Conservation (phyloP, 805 yeast genomes). For the Kregervanrija delftensis region DNA sequence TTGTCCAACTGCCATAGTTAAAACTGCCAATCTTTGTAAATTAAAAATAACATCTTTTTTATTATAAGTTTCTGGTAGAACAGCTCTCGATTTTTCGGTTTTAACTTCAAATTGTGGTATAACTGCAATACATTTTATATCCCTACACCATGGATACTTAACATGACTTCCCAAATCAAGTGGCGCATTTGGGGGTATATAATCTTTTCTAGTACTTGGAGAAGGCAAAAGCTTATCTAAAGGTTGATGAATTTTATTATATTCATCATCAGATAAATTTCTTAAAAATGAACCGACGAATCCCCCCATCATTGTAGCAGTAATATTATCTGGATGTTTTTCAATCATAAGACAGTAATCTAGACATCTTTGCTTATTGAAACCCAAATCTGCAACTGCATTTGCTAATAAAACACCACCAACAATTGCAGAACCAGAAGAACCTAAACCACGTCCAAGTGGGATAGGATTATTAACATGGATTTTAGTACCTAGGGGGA, state of each 20-base stretch:
- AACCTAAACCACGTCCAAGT: constrained; percentile 93
- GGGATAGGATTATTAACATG: constrained; percentile 90
- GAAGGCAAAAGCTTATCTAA: constrained; percentile 72
- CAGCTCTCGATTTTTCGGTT: constrained; percentile 87
- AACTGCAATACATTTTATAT: constrained; percentile 81
- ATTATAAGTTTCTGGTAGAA: constrained; percentile 73
- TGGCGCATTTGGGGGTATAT: constrained; percentile 79
- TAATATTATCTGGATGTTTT: constrained; percentile 96
- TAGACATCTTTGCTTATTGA: constrained; percentile 74
- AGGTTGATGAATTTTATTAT: constrained; percentile 74
- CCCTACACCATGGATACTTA: constrained; percentile 73
- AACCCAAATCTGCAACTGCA: constrained; percentile 67
- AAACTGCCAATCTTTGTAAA: constrained; percentile 85
- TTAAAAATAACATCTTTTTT: constrained; percentile 84
- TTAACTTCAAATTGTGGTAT: constrained; percentile 93
- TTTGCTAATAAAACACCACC: constrained; percentile 92
- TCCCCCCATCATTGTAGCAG: constrained; percentile 99
- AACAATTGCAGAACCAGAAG: constrained; percentile 97
- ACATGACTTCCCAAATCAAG: constrained; percentile 81
- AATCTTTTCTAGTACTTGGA: constrained; percentile 35
- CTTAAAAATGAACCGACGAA: constrained; percentile 93
- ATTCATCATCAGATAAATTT: constrained; percentile 67
- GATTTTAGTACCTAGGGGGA: constrained; percentile 79
- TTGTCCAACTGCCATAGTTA: constrained; percentile 82
- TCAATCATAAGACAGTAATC: constrained; percentile 97